Evolutionary conservation across 2,329 filamentous ascomycete genomes (phyloP), one percentile per base, ranked within the genome.

Genomic region (Aspergillus melleus): DNA sequence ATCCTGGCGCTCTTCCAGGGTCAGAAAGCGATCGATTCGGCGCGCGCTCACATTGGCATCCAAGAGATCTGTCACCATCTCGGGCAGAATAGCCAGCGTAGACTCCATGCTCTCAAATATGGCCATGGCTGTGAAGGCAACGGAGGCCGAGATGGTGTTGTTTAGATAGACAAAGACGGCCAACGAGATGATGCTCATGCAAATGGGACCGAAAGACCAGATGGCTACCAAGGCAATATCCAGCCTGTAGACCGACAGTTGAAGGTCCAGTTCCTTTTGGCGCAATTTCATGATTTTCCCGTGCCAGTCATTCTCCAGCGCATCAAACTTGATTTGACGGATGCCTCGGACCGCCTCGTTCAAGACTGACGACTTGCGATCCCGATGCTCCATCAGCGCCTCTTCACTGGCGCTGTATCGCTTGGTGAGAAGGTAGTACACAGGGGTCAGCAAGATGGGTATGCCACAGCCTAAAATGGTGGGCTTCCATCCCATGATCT

Each of bases 261-360:
- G 82, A 26, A 84, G 84, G 4, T 76, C 74, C 11, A 94, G 80
- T 71, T 93, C 90, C 53, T 82, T 84, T 51, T 86, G 82, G 67
- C 90, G 81, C 14, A 87, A 84, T 63, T 82, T 74, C 62, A 81
- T 74, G 71, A 94, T 90, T 61, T 88, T 89, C 22, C 81, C 79
- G 69, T 91, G 85, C 90, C 90, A 93, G 66, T 90, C 86, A 20
- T 79, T 77, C 73, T 93, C 90, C 1, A 91, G 76, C 1, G 90
- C 90, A 1, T 89, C 89, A 66, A 93, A 92, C 70, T 94, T 94
- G 77, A 94, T 92, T 74, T 94, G 90, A 1, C 90, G 86, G 64
- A 93, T 92, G 3, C 90, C 90, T 66, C 89, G 85, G 2, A 94
- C 77, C 1, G 88, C 89, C 73, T 94, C 90, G 2, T 89, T 90